Conservation (phyloP, 164 flowering plant genomes). For the Macadamia integrifolia region DNA sequence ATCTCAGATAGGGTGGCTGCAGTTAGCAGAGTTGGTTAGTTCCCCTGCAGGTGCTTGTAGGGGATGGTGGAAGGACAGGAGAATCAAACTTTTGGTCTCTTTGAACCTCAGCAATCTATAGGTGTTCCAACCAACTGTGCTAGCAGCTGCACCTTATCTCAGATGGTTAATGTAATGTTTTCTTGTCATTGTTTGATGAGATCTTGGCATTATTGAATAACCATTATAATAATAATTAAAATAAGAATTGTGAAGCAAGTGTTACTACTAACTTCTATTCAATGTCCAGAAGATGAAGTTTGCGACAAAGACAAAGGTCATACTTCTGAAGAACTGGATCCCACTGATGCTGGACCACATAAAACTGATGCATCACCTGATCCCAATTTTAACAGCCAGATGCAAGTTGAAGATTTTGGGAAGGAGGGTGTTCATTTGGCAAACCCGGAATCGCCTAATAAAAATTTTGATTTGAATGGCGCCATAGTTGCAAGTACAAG, state of each 20-base stretch:
- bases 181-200: neutral
- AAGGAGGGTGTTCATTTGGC: neutral
- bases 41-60: too few relatives aligned
- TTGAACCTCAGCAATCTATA: too few relatives aligned
- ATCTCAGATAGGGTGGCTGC: too few relatives aligned
- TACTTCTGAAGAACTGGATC: constrained; percentile 6
- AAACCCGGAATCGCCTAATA: constrained; percentile 6
- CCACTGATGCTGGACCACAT: neutral
- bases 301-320: constrained; percentile 8
- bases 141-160: too few relatives aligned
- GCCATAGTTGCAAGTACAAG: constrained; percentile 7
- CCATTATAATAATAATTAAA: neutral
- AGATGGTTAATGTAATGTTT: too few relatives aligned
- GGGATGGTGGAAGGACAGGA: too few relatives aligned
- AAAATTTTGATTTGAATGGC: constrained; percentile 4
- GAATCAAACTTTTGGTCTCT: too few relatives aligned
- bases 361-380: constrained; percentile 4
- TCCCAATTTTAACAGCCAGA: constrained; percentile 8
- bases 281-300: constrained; percentile 20
- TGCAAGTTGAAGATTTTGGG: constrained; percentile 6
- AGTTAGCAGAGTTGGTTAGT: too few relatives aligned
- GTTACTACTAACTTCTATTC: neutral
- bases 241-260: neutral
- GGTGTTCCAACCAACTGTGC: too few relatives aligned
- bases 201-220: neutral